Base-by-base conservation (phyloP, 352 stramenopile genomes). In the Pythium periplocum region DNA sequence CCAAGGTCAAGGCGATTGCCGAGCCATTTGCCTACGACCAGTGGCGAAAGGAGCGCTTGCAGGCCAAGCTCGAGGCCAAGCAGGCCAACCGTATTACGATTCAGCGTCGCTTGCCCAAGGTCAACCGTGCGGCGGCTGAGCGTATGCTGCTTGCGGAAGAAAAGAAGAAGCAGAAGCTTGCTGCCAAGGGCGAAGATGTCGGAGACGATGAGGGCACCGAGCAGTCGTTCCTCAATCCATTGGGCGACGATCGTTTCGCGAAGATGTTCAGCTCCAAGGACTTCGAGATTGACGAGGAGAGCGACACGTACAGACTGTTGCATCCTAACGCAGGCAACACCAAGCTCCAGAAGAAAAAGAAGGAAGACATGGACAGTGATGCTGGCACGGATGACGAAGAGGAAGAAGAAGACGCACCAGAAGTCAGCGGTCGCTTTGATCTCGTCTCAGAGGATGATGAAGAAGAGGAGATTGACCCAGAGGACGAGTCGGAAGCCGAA, bases 11-110 rank as follows among this genome's bases (percentile, higher is more conserved):
- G 64, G 90, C 94, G 40, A 96, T 99, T 41, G 90, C 94, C 8
- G 96, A 98, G 64, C 97, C 97, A 47, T 98, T 98, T 54, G 96
- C 97, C 53, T 99, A 99, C 71, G 95, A 99, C 65, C 86, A 98
- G 57, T 99, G 95, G 66, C 82, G 92, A 32, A 98, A 98, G 68
- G 91, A 98, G 48, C 96, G 98, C 69, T 75, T 99, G 34, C 92
- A 97, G 69, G 83, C 98, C 62, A 96, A 96, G 55, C 57, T 95
- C 32, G 82, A 96, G 53, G 85, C 82, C 30, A 97, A 97, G 66
- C 78, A 93, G 35, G 64, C 70, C 45, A 93, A 91, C 61, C 81
- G 91, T 57, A 98, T 98, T 54, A 90, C 85, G 45, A 95, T 96
- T 54, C 78, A 91, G 61, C 81, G 79, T 12, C 73, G 75, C 0